Base-by-base conservation (phyloP, 2,329 filamentous ascomycete genomes). In the Fusarium dimerum region DNA sequence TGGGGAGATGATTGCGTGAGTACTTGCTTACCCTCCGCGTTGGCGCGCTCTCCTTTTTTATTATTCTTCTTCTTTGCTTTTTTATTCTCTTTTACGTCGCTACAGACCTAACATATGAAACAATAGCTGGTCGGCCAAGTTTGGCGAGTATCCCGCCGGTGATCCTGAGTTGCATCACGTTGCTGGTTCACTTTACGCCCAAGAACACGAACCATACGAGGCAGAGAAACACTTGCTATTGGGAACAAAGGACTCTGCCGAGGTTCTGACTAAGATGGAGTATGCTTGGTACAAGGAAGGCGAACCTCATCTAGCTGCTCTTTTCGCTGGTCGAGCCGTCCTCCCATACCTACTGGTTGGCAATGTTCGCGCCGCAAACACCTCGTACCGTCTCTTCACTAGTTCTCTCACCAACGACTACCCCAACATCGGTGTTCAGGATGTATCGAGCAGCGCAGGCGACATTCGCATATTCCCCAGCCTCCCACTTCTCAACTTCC, bases 131-230 rank as follows among this genome's bases (percentile, higher is more conserved):
- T 95, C 91, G 51, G 81, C 85, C 50, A 93, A 89, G 70, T 88
- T 85, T 66, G 91, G 92, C 62, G 89, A 94, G 43, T 90, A 89
- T 70, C 92, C 94, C 44, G 89, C 91, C 46, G 94, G 94, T 54
- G 94, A 99, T 68, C 89, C 93, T 3, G 94, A 97, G 66, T 78
- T 99, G 50, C 94, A 99, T 73, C 92, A 97, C 74, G 92, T 96
- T 41, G 87, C 87, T 36, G 94, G 94, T 46, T 86, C 85, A 32
- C 77, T 97, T 41, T 96, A 91, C 70, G 93, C 92, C n/a, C 88
- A 95, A 67, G 93, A 97, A 64, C 88, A 92, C 71, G 91, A 97
- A 56, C 83, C 88, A 26, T 96, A 96, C 77, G 92, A 97, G 54
- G 94, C 95, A 13, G 95, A 99, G 73, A 84, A 86, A 63, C 94